Evolutionary conservation across 148 eudicot species (phyloP), one percentile per base, ranked within the genome.

Genomic region (Chenopodium formosanum): DNA sequence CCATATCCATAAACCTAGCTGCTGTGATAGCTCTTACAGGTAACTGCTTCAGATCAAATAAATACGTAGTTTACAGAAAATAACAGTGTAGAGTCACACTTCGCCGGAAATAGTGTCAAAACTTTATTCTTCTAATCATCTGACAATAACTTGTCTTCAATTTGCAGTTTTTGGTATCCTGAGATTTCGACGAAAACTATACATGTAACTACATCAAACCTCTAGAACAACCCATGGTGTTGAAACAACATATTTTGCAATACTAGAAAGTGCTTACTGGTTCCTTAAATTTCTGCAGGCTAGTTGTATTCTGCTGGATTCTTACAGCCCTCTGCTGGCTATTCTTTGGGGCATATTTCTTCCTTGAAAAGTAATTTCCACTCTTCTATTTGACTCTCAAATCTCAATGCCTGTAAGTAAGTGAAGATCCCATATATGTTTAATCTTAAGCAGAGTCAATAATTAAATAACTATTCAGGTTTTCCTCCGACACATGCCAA

Each of bases 401-500:
- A 9, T 50, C 56, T 74, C 19, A 22, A 32, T 13, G n/a, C 22
- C 16, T 9, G 46, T 14, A 31, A 20, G 46, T 74, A 23, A 46
- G 40, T 64, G 60, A 34, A 80, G 60, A 74, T 27, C 1, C 29
- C 50, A 48, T 8, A 32, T 32, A 2, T 46, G 1, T 52, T 31
- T 62, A 60, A 72, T 53, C 52, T 40, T 6, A 34, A 58, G 52
- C 67, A 71, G 13, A 20, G 53, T 44, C 16, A 34, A 65, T 29
- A 27, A 84, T 62, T 46, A n/a, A 9, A 8, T n/a, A 69, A 65
- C 31, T 63, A 23, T 85, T 27, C 92, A 93, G 97, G 64, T 91
- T 93, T 64, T 81, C 92, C 2, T 84, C 82, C 46, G 94, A 93
- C 83, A 89, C 94, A 22, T 93, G 94, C 85, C 88, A 87, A 52